Percentiles rank a stretch among this genome's conserved stretches.
These are phyloP conservation scores for Colletotrichum lentis DNA, from an alignment of 2,329 filamentous ascomycete genomes.

Conservation along the genomic window DNA sequence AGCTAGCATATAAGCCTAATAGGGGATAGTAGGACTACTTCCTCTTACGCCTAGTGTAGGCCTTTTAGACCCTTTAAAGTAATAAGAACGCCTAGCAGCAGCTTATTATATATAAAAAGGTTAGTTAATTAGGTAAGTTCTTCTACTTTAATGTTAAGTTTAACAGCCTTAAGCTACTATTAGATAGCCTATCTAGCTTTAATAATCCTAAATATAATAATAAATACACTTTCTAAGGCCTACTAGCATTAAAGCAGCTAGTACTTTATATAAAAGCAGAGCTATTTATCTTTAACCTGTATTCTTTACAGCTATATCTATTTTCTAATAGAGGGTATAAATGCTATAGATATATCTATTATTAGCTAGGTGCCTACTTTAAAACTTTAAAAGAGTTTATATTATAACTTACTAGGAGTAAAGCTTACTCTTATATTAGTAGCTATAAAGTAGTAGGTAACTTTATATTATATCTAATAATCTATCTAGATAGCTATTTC, in stretches of 20 bases:
- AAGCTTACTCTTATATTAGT: neutral
- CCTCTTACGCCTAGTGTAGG: neutral
- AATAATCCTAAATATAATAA: neutral
- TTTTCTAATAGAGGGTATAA: conserved; percentile 9
- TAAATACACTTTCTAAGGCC: conserved; percentile 8
- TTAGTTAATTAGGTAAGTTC: conserved; percentile 20
- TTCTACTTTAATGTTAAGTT: conserved; percentile 14
- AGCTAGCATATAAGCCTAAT: neutral
- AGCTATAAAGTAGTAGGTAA: neutral
- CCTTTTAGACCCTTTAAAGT: conserved; percentile 29
- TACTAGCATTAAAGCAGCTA: neutral
- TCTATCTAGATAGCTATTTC: no score
- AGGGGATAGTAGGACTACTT: neutral
- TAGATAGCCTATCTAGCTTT: conserved; percentile 15
- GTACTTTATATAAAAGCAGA: neutral
- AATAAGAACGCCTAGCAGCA: conserved; percentile 33
- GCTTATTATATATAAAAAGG: conserved; percentile 33
- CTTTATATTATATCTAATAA: neutral
- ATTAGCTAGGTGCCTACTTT: neutral
- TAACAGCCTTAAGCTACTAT: neutral
- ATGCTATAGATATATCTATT: neutral
- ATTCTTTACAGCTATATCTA: neutral
- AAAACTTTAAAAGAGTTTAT: neutral
- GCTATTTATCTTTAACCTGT: conserved; percentile 17
- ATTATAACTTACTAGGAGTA: neutral